Evolutionary conservation across 2,329 filamentous ascomycete species (phyloP), one percentile per base, ranked within the genome.

Genomic region (Aaosphaeria pasadenensis): DNA sequence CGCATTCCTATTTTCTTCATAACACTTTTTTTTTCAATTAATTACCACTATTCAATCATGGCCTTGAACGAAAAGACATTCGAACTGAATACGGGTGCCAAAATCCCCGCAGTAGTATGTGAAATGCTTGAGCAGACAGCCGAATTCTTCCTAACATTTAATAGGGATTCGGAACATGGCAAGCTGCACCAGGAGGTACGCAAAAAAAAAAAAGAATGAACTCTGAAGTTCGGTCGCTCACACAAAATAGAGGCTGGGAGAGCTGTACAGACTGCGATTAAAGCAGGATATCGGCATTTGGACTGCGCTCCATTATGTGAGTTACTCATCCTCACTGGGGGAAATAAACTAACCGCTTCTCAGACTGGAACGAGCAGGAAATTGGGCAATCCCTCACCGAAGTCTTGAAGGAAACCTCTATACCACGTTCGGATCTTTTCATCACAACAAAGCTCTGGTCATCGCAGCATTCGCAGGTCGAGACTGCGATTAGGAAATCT

Each of bases 381-480:
- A 50, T 53, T 33, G 50, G 50, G 4, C 38, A 47, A 39, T 42
- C 50, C 6, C 33, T 53, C 11, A 33, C 47, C 42, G 48, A 50
- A 35, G 45, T 44, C 7, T 24, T 50, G 28, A 40, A 48, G 30
- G 43, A 49, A 36, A 49, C 36, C n/a, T 7, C 5, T 5, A 44
- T 51, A 7, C 40, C 39, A 6, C 42, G 46, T 6, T 44, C 43
- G 42, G 88, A 95, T 11, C 86, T 94, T 66, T 94, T 94, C 82
- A 83, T 95, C 67, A 88, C 90, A 54, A 89, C 86, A 71, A 95
- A 94, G 79, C 84, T 94, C 50, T 94, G 89, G 89, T 89, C 89
- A 76, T 84, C 84, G 59, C 92, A 89, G 81, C 88, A 94, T 77
- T 83, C 90, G 60, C 78, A 79, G 58, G 47, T 72, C n/a, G 60